phyloP scores from a whole-genome alignment of 495 filamentous ascomycete genomes.

The Podospora anserina region DNA sequence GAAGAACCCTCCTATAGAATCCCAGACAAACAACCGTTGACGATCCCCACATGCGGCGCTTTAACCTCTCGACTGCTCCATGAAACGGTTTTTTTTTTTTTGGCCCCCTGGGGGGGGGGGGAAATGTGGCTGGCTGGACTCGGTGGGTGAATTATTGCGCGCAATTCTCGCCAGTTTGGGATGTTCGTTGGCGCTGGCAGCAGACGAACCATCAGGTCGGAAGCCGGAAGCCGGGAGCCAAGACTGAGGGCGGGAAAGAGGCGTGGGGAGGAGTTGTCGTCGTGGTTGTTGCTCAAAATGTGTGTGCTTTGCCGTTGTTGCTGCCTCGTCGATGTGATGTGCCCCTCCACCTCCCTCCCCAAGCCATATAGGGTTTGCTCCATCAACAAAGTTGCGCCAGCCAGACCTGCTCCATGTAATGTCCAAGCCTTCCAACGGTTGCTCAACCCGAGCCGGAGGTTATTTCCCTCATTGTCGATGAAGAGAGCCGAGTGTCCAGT shows the following conservation, averaged over 20 bases:
- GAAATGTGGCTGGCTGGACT: not conserved
- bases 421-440: not conserved
- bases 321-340: not conserved
- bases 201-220: too few relatives aligned
- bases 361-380: not conserved
- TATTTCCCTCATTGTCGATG: not conserved
- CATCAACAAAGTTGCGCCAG: not conserved
- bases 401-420: not conserved
- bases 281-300: not conserved
- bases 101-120: too few relatives aligned
- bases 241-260: not conserved
- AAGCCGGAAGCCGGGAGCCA: not conserved
- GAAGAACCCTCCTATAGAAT: not conserved
- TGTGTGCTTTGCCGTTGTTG: not conserved
- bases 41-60: not conserved
- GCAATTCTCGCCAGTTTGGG: not conserved
- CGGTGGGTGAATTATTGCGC: not conserved
- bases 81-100: not conserved
- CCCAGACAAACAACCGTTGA: not conserved
- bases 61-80: not conserved
- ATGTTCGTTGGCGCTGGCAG: not conserved
- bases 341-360: not conserved
- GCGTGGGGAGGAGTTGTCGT: not conserved
- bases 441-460: not conserved
- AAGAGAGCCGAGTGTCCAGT: not conserved